Evolutionary conservation across 306 rosid species (phyloP), one percentile per base, ranked within the genome.

Genomic region (Clitoria ternatea): DNA sequence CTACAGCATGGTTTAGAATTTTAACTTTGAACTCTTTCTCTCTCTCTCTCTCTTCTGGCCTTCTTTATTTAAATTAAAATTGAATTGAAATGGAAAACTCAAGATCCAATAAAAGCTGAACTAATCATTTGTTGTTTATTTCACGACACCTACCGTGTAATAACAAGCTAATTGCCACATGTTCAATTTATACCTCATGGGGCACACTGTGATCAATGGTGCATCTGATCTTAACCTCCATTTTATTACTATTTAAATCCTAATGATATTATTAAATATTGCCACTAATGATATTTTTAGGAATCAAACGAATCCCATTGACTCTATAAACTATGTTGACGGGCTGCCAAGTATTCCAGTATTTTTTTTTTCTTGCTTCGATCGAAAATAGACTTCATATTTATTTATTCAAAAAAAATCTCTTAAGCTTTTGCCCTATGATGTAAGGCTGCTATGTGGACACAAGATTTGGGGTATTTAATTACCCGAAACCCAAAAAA

Each of bases 91-190:
- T 11, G 29, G 23, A 77, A 53, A 71, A 35, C 68, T 3, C 55
- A 36, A 64, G 77, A 78, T 63, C 77, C 73, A 78, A 78, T 78
- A 63, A 78, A 78, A 71, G 73, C 61, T 64, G 62, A 71, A 71
- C 73, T 44, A 71, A 78, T 78, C 78, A 78, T 78, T 78, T 71
- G 77, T 71, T 63, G 74, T 64, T 71, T 71, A 64, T 54, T 43
- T 70, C 54, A 70, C 63, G 64, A 45, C 69, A 78, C 64, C 63
- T 42, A 70, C 63, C 73, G 19, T 50, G 53, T 52, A 62, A 27
- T 17, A 24, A 65, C 60, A 62, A 62, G 9, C 35, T 45, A 48
- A 39, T 15, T 45, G 66, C 78, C 78, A 72, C 71, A 24, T 50
- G 75, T 56, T 70, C 45, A 48, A 47, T 70, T 66, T 15, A 37